These are phyloP conservation scores for Cupressus sempervirens DNA, from an alignment of 75 land plant genomes.

Conservation along the genomic window DNA sequence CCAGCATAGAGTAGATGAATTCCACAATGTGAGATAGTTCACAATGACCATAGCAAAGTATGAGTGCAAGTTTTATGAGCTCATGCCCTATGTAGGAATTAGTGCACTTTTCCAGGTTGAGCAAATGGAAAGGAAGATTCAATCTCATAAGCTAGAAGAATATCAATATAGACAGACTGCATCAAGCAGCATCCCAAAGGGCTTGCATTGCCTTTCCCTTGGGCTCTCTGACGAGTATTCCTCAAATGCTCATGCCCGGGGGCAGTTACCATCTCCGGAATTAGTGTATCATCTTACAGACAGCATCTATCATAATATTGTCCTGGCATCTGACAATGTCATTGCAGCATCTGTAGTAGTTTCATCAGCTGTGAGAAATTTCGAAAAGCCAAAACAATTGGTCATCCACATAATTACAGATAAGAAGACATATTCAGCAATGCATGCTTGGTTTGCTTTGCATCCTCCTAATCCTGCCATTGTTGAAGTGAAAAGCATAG, in stretches of 20 bases:
- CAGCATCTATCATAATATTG: slow-evolving; percentile 44
- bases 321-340: slow-evolving; percentile 72
- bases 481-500: slow-evolving; percentile 67
- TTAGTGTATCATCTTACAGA: slow-evolving; percentile 50
- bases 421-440: slow-evolving; percentile 83
- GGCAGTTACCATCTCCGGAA: slow-evolving; percentile 58
- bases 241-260: slow-evolving; percentile 49
- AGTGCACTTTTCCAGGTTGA: background rate
- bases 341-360: slow-evolving; percentile 84
- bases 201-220: slow-evolving; percentile 58
- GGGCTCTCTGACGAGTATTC: slow-evolving; percentile 59
- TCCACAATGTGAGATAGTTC: too few species aligned
- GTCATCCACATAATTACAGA: slow-evolving; percentile 86
- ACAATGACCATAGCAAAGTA: too few species aligned
- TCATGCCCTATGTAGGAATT: too few species aligned
- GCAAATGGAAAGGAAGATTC: slow-evolving; percentile 38
- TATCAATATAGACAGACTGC: slow-evolving; percentile 68
- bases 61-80: too few species aligned
- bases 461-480: slow-evolving; percentile 51
- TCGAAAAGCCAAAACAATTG: slow-evolving; percentile 36
- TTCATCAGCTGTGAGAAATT: slow-evolving; percentile 50
- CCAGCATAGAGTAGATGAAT: too few species aligned
- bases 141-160: slow-evolving; percentile 63
- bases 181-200: slow-evolving; percentile 59
- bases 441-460: slow-evolving; percentile 87